Conservation (phyloP, 2,329 filamentous ascomycete species). For the Aspergillus quadrilineatus region DNA sequence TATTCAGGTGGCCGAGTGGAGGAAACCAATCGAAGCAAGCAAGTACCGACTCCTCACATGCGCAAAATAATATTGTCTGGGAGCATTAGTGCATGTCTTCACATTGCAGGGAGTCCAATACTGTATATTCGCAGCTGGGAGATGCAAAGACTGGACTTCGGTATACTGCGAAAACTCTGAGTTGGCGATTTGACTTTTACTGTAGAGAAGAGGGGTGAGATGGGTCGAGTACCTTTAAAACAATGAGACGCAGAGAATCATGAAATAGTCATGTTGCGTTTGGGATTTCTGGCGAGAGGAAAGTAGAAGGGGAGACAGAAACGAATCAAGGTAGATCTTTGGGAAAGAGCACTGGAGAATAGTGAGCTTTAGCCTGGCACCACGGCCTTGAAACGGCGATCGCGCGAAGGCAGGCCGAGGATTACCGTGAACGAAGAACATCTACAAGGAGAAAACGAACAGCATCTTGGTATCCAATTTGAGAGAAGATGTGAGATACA, state of each 20-base stretch:
- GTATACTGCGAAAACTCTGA: constrained; percentile 27
- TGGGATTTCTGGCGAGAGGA: not conserved
- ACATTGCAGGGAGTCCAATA: constrained; percentile 57
- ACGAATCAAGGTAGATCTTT: not conserved
- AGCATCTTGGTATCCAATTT: not conserved
- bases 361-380: not conserved
- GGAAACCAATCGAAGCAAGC: constrained; percentile 56
- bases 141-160: constrained; percentile 1
- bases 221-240: constrained; percentile 20
- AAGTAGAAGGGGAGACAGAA: not conserved
- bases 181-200: not conserved
- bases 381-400: not conserved
- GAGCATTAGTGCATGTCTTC: constrained; percentile 61
- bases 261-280: not conserved
- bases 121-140: constrained; percentile 28
- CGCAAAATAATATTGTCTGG: constrained; percentile 54
- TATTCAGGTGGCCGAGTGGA: constrained; percentile 43
- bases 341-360: not conserved
- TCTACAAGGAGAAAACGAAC: not conserved
- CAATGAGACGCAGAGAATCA: not conserved
- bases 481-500: too few relatives aligned
- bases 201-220: constrained; percentile 10
- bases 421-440: not conserved
- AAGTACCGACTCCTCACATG: constrained; percentile 51
- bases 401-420: not conserved